Percentiles rank a stretch among this genome's conserved stretches.
Evolutionary conservation across 768 basidiomycete genomes (phyloP).

Genomic region (Mycena sanguinolenta): DNA sequence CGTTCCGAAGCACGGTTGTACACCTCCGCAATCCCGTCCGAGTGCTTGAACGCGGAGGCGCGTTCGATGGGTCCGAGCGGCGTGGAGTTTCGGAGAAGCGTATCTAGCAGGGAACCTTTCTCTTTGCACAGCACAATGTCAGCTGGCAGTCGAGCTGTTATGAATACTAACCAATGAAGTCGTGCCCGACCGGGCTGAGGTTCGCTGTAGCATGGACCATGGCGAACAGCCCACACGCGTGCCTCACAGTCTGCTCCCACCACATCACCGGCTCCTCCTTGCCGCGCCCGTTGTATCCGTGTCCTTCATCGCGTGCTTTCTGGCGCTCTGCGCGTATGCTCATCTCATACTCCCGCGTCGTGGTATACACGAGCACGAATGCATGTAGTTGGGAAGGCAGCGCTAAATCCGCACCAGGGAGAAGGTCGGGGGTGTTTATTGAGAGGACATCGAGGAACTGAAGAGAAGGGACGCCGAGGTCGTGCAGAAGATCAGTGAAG

Average conservation of each 20-base stretch:
- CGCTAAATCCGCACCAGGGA: conserved; percentile 13
- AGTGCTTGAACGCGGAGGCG: conserved; percentile 32
- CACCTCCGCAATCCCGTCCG: conserved; percentile 26
- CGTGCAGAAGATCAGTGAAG: conserved; percentile 35
- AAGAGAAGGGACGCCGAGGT: conserved; percentile 32
- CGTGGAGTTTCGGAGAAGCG: conserved; percentile 15
- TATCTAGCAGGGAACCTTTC: conserved; percentile 25
- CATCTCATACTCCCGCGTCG: conserved; percentile 29
- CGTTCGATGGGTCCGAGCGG: conserved; percentile 32
- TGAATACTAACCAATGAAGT: conserved; percentile 30
- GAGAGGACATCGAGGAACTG: conserved; percentile 34
- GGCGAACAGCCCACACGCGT: conserved; percentile 37
- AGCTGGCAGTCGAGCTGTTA: not conserved
- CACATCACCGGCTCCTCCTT: conserved; percentile 31
- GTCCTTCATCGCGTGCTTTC: conserved; percentile 29
- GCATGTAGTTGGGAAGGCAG: conserved; percentile 31
- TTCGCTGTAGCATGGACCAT: conserved; percentile 37
- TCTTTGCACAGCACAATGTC: conserved; percentile 13
- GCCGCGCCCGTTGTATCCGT: conserved; percentile 28
- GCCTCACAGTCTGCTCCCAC: conserved; percentile 36
- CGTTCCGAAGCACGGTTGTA: conserved; percentile 35
- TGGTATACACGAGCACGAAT: conserved; percentile 30
- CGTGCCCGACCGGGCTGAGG: conserved; percentile 9
- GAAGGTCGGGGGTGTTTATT: conserved; percentile 24
- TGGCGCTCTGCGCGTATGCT: conserved; percentile 25